Base-by-base conservation (phyloP, 1,139 yeast genomes). In the Lodderomyces oxycetoniae region DNA sequence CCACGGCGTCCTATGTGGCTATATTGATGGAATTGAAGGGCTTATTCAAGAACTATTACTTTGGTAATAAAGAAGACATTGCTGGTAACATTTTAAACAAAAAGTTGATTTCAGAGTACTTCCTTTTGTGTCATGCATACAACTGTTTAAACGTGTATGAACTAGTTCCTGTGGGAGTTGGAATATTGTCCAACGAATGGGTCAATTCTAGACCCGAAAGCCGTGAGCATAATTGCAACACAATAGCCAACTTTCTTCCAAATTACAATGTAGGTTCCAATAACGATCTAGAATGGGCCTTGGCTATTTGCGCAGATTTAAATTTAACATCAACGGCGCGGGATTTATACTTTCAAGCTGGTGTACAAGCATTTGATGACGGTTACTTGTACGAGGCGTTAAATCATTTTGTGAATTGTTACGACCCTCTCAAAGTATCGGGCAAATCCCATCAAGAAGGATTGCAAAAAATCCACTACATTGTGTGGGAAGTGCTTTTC, bases 271-370 rank as follows among this genome's bases (percentile, higher is more conserved):
- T 77, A 47, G 59, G 68, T 32, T 73, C 79, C 5, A 80, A 79
- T 46, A 91, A 82, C 48, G 95, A 85, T 47, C 66, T 82, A 43
- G 93, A 84, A 52, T 84, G 94, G 93, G 76, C 82, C 20, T 60
- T 85, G 34, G 74, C 85, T 1, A 64, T 69, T 13, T 71, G 77
- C 45, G 66, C 72, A 27, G 59, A 61, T 36, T 52, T 68, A 28
- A 61, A 61, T 28, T 52, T 71, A 31, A 64, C 74, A n/a, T 56
- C 68, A 4, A 76, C 84, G 7, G 77, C 84, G 1, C 67, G 67
- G 42, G 61, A 63, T 29, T 57, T 77, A 11, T 76, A 67, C 50
- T 63, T 69, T 40, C 53, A 52, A 15, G 57, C 64, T 34, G 74
- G 74, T 2, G 46, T 52, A 17, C 61, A 56, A 38, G 66, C 73